Conservation (phyloP, 331 rosid genomes). For the Rhamnella rubrinervis region DNA sequence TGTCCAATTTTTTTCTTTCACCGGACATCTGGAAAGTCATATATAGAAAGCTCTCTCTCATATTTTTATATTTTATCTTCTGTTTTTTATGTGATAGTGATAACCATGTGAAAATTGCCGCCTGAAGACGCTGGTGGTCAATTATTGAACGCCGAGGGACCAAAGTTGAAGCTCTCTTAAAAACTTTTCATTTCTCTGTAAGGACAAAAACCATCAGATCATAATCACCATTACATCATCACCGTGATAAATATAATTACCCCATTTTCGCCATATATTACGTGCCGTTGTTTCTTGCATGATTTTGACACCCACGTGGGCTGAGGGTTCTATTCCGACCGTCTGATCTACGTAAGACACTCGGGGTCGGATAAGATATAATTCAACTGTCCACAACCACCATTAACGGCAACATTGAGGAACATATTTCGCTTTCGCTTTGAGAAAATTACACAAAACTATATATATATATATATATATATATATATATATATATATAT, state of each 20-base stretch:
- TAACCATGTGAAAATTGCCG: not conserved
- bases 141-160: not conserved
- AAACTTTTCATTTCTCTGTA: not conserved
- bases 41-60: no score
- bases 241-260: slow-evolving; percentile 7
- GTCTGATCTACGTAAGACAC: slow-evolving; percentile 12
- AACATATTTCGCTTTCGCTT: slow-evolving; percentile 32
- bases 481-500: not conserved
- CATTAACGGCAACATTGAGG: slow-evolving; percentile 60
- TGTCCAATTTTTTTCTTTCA: slow-evolving; percentile 1
- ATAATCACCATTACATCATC: not conserved
- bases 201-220: slow-evolving; percentile 1
- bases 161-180: not conserved
- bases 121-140: not conserved
- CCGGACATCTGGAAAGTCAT: no score
- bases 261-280: slow-evolving; percentile 18
- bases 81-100: slow-evolving; percentile 11
- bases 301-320: slow-evolving; percentile 23
- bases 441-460: not conserved
- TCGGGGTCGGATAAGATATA: slow-evolving; percentile 2
- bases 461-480: not conserved
- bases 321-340: slow-evolving; percentile 7
- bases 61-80: not conserved
- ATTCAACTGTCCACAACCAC: slow-evolving; percentile 49
- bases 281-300: slow-evolving; percentile 15